Evolutionary conservation across 768 basidiomycete genomes (phyloP), one percentile per base, ranked within the genome.

Genomic region (Crassisporium funariophilum): DNA sequence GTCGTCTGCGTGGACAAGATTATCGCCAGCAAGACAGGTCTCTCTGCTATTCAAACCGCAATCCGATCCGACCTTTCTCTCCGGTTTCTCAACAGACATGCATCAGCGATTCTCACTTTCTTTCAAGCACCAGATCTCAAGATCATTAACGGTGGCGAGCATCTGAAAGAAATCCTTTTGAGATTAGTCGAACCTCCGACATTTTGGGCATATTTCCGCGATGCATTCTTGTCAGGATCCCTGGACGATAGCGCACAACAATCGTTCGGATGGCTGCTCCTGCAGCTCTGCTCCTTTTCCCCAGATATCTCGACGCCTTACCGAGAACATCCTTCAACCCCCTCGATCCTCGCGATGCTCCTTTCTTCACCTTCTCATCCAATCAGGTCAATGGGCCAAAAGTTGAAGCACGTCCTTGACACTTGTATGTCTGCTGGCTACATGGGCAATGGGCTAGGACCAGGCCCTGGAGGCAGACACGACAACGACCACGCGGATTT

Each of bases 401-500:
- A 71, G 40, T 70, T 80, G 50, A 69, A 74, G 48, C 62, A 74
- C 25, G 44, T 57, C 8, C 52, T 63, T 27, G 44, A 43, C 12
- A 58, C 56, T 55, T 52, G 62, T 69, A 42, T 58, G 6, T 35
- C 53, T n/a, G 37, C 20, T 19, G 7, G 35, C 16, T 15, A 13
- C 7, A 29, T 17, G 20, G 46, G 31, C 16, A 24, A 4, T 9
- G 35, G 12, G 15, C 17, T 16, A 3, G 69, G 63, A 1, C 52
- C 58, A 15, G 62, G 65, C 7, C 79, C 85, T 1, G 86, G 86
- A 0, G 85, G 84, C 3, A 72, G 86, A 3, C 86, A 87, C 46
- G 83, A 86, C 53, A 87, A 88, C 41, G 85, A 88, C 58, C 79
- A 79, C 37, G 63, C 62, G 11, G 74, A 85, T 42, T 87, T 84